phyloP scores from a whole-genome alignment of 208 protist genomes.

The Acanthamoeba divionensis region DNA sequence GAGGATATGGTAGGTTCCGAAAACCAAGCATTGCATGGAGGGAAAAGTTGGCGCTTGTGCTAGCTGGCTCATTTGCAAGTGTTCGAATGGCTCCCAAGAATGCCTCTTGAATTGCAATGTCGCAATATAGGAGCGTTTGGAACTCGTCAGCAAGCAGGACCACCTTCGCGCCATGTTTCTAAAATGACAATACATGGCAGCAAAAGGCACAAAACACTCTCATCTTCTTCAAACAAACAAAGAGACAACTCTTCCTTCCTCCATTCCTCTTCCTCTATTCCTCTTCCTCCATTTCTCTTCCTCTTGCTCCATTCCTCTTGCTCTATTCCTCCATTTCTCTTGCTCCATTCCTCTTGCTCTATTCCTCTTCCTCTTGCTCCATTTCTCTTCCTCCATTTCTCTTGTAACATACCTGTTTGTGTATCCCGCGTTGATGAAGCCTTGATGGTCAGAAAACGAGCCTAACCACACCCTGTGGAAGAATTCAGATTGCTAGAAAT shows the following conservation, averaged over 20 bases:
- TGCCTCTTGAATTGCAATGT: not conserved
- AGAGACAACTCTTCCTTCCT: too few relatives aligned
- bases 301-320: not conserved
- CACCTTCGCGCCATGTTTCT: not conserved
- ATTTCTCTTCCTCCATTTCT: not conserved
- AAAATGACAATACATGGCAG: not conserved
- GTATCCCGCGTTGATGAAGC: not conserved
- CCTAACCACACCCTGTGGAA: not conserved
- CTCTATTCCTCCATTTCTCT: not conserved
- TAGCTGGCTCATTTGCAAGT: not conserved
- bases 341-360: not conserved
- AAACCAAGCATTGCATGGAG: slow-evolving; percentile 27
- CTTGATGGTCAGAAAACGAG: slow-evolving; percentile 16
- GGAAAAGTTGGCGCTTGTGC: not conserved
- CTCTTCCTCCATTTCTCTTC: too few relatives aligned
- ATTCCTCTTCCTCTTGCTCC: not conserved
- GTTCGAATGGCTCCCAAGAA: not conserved
- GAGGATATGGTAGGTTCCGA: slow-evolving; percentile 46
- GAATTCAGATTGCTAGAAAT: not conserved
- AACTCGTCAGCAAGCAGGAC: slow-evolving; percentile 37
- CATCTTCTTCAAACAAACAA: too few relatives aligned
- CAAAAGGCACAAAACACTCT: not conserved
- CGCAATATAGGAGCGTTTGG: slow-evolving; percentile 11
- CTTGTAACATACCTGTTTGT: not conserved
- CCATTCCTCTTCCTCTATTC: too few relatives aligned